Evolutionary conservation across 2,329 filamentous ascomycete species (phyloP), one percentile per base, ranked within the genome.

Genomic region (Pseudopyrenochaeta lycopersici): DNA sequence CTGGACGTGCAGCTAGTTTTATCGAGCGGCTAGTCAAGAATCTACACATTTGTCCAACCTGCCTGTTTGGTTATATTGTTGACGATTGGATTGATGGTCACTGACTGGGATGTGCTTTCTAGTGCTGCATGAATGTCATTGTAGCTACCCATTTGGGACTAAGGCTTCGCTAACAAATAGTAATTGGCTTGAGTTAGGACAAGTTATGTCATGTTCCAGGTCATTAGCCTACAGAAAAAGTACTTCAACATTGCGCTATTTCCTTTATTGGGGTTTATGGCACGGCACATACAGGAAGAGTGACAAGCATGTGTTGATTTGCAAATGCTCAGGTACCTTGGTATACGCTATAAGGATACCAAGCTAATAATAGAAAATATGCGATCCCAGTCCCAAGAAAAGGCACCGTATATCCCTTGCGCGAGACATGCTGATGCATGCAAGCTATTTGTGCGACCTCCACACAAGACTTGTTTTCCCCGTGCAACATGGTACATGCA

Each of bases 391-490:
- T 12, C 31, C 18, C 35, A 42, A 39, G 12, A 48, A 49, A n/a
- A 11, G 21, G 21, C 23, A 44, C 47, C 43, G 33, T 41, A 18
- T 49, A 52, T 52, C 35, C 51, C 38, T 56, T 51, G 46, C 41
- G 33, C 47, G 39, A 27, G 23, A 21, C 31, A 35, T 49, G 53
- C 43, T 49, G 46, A 45, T 44, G 40, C 35, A 55, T 60, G 43
- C 45, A 54, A 44, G 35, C 46, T 30, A 35, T 52, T 15, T 40
- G 47, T 59, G 46, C 46, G 45, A 55, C 50, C 23, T 42, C 47
- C 30, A 36, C 49, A 33, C 40, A 42, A 45, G 52, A 29, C 15
- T 27, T 38, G 32, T 29, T 40, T 30, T 14, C 44, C 45, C 43
- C 30, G 21, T 29, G 42, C 18, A 45, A 46, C 49, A 51, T 38